Percentiles rank a stretch among this genome's conserved stretches.
Evolutionary conservation across 768 basidiomycete species (phyloP).

Genomic region (Hydnomerulius pinastri): DNA sequence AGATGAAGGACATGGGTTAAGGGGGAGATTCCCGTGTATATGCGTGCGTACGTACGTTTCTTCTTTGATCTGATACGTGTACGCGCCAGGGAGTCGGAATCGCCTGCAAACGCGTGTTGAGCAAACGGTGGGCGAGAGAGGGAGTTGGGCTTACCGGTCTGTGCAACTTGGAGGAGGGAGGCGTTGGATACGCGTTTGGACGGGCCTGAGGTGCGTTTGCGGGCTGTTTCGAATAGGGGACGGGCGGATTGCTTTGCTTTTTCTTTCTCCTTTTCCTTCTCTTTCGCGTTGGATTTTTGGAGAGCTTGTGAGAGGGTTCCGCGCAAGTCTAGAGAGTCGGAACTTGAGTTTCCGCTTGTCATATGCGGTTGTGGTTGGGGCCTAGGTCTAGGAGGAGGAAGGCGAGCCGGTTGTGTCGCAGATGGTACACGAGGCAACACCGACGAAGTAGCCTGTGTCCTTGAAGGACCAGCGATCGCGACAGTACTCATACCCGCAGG

Average conservation of each 20-base stretch:
- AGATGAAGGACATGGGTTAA: background rate
- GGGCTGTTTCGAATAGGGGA: constrained; percentile 7
- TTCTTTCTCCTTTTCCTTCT: constrained; percentile 6
- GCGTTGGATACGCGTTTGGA: constrained; percentile 11
- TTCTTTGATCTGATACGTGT: constrained; percentile 16
- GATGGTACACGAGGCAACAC: background rate
- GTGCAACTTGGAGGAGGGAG: constrained; percentile 17
- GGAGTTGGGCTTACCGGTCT: too few species aligned
- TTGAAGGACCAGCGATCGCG: constrained; percentile 1
- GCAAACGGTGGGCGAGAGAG: too few species aligned
- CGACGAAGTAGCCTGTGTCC: constrained; percentile 11
- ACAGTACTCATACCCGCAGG: background rate
- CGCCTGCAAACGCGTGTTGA: too few species aligned
- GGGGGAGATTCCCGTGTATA: background rate
- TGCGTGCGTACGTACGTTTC: constrained; percentile 13
- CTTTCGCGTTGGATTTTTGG: background rate
- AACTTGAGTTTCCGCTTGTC: constrained; percentile 12
- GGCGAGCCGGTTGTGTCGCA: background rate
- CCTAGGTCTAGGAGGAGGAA: background rate
- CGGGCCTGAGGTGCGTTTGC: constrained; percentile 10
- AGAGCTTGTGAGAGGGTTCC: constrained; percentile 18
- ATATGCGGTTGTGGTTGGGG: background rate
- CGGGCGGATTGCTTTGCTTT: background rate
- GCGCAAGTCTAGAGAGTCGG: constrained; percentile 14
- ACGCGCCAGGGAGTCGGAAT: constrained; percentile 11